Conservation (phyloP, 441 rosid species). For the Hura crepitans region DNA sequence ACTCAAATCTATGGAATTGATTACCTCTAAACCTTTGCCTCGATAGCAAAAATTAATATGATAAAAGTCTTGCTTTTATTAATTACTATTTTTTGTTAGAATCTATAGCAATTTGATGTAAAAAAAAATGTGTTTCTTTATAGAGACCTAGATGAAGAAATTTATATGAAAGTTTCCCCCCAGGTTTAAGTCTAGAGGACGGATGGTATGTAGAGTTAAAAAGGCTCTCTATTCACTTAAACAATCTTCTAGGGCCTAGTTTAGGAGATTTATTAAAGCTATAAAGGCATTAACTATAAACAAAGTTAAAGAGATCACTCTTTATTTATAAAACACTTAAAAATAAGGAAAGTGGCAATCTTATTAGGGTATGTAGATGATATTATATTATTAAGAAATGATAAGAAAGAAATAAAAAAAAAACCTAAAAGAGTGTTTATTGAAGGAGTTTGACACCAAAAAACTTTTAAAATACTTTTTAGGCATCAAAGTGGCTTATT, state of each 20-base stretch:
- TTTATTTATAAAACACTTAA: background rate
- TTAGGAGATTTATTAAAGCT: background rate
- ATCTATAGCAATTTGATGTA: too few species aligned
- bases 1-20: too few species aligned
- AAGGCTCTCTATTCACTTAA: background rate
- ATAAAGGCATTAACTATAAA: background rate
- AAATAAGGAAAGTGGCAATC: background rate
- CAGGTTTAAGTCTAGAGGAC: too few species aligned
- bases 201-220: background rate
- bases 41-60: too few species aligned
- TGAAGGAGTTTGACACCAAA: background rate
- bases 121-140: too few species aligned
- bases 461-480: background rate
- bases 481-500: background rate
- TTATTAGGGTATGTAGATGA: conserved; percentile 4
- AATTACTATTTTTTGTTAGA: too few species aligned
- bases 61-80: too few species aligned
- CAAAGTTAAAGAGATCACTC: conserved; percentile 6
- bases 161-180: too few species aligned
- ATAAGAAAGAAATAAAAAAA: background rate
- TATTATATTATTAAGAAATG: background rate
- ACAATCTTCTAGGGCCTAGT: conserved; percentile 8
- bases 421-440: background rate
- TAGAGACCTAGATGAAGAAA: too few species aligned
- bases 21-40: too few species aligned